Evolutionary conservation across 1,284 basidiomycete genomes (phyloP), one percentile per base, ranked within the genome.

Genomic region (Cutaneotrichosporon sp.): DNA sequence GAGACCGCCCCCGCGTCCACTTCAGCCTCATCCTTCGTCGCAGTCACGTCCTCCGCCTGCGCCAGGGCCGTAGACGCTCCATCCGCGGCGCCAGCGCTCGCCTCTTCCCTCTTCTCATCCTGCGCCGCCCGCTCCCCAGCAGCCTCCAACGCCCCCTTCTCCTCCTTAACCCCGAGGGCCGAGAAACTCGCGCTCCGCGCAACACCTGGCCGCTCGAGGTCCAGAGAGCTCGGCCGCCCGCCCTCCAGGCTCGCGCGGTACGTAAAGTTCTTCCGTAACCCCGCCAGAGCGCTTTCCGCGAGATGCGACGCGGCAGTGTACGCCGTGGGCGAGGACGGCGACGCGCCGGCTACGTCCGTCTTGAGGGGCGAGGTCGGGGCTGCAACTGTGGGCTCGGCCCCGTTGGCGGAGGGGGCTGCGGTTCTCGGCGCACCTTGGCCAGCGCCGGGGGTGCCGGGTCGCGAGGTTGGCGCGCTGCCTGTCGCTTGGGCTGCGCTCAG

Each of bases 221-320:
- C 55, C 2, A 22, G 46, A 3, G 26, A 20, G 19, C 33, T 39
- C 0, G 55, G 48, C n/a, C 51, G 44, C 17, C 37, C 32, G n/a
- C 51, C 45, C 6, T 57, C 51, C 22, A 47, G 31, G 14, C 37
- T 39, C 12, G 42, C 39, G 6, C 45, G 33, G 24, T 68, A 63
- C 34, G 64, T 52, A 37, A 68, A 67, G 24, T 61, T 61, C 44
- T 62, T 63, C 24, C 70, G 52, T 22, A 72, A 46, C 2, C 67
- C 67, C 6, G 54, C 57, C 11, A 72, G 51, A 4, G 70, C 70
- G 20, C 61, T 62, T 46, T 71, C 70, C 17, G 70, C 70, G 9
- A 71, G 58, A 27, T 64, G 59, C 17, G 52, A 41, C 12, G 56
- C 37, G 27, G 35, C 27, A 32, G 5, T 31, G 39, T 22, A 22